A percentile compares a stretch with the other conserved stretches of the same genome.
phyloP scores from a whole-genome alignment of 805 yeast species.

The Barnettozyma sucrosica region DNA sequence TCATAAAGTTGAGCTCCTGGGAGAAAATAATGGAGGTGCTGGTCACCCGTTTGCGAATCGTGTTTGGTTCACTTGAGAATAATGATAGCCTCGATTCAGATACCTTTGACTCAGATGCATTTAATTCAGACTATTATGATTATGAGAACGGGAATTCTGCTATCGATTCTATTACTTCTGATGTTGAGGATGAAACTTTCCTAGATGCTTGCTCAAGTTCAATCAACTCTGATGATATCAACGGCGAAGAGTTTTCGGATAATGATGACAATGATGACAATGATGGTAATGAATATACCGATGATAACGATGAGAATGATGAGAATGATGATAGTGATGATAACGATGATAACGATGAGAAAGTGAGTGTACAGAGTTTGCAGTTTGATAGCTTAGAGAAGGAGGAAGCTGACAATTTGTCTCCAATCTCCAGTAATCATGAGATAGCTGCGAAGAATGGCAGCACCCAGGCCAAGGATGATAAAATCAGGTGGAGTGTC shows the following conservation, averaged over 20 bases:
- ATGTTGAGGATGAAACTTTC: conserved; percentile 14
- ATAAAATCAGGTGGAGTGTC: conserved; percentile 17
- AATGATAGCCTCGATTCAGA: conserved; percentile 5
- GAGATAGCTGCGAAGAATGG: background rate
- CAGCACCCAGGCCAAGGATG: background rate
- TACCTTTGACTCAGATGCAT: conserved; percentile 7
- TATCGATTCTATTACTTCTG: conserved; percentile 17
- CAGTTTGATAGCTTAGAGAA: background rate
- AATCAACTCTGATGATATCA: background rate
- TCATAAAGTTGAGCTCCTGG: conserved; percentile 14
- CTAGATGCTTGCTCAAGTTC: background rate
- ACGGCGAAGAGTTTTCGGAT: background rate
- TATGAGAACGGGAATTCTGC: background rate
- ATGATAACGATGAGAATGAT: too few relatives aligned
- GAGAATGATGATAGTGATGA: too few relatives aligned
- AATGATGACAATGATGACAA: too few relatives aligned
- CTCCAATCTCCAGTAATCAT: conserved; percentile 1
- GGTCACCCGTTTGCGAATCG: conserved; percentile 12
- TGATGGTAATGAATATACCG: too few relatives aligned
- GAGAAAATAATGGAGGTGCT: conserved; percentile 26
- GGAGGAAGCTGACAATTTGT: background rate
- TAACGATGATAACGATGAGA: too few relatives aligned
- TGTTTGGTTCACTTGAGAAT: conserved; percentile 6
- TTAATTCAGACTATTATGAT: conserved; percentile 6
- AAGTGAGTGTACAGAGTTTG: background rate